Evolutionary conservation across 805 yeast genomes (phyloP).

Genomic region (Trichomonascus vanleenenianus): DNA sequence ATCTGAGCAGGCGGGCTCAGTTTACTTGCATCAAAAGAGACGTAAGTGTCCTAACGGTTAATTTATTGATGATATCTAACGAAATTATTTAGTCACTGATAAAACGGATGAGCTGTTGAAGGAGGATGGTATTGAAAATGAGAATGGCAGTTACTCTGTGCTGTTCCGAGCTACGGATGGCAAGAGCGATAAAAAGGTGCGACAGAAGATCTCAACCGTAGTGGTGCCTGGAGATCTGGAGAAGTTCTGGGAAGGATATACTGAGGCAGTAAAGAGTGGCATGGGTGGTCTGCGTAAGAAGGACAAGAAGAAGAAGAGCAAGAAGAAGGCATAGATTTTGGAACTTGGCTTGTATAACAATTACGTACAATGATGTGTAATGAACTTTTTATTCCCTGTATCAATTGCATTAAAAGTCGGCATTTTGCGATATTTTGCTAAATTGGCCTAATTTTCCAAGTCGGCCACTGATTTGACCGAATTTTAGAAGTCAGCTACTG

Average conservation of each 20-base stretch:
- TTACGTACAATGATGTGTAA: background rate
- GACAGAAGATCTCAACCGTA: slow-evolving; percentile 62
- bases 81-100: too few relatives aligned
- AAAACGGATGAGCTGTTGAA: background rate
- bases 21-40: slow-evolving; percentile 30
- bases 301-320: slow-evolving; percentile 62
- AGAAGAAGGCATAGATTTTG: slow-evolving; percentile 11
- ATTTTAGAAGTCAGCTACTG: too few relatives aligned
- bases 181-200: slow-evolving; percentile 39
- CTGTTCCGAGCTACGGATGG: slow-evolving; percentile 65
- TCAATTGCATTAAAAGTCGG: background rate
- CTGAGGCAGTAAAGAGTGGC: slow-evolving; percentile 61
- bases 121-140: background rate
- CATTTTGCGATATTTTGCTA: too few relatives aligned
- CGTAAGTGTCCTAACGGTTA: slow-evolving; percentile 18
- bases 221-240: slow-evolving; percentile 57
- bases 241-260: slow-evolving; percentile 69
- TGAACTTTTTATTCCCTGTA: background rate
- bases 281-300: slow-evolving; percentile 73
- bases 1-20: slow-evolving; percentile 27
- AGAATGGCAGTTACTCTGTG: slow-evolving; percentile 39
- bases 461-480: too few relatives aligned
- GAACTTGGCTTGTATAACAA: background rate
- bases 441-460: too few relatives aligned
- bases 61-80: background rate